phyloP scores from a whole-genome alignment of 805 yeast species.

The Metschnikowia santaceciliae region DNA sequence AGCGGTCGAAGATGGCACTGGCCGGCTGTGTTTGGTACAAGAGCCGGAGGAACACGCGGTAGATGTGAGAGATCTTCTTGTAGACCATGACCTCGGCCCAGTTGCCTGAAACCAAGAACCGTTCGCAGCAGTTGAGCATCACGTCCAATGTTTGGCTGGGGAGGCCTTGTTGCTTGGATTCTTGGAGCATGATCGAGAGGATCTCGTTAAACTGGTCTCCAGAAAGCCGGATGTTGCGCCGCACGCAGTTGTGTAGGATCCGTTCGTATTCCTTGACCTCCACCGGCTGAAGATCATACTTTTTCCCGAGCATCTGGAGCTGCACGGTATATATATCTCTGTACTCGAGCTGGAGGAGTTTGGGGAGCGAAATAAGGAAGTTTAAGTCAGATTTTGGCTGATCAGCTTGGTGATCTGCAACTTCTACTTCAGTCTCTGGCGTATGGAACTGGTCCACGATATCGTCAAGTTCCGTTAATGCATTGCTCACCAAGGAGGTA shows the following conservation, averaged over 20 bases:
- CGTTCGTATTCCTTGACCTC: slow-evolving; percentile 5
- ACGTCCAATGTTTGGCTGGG: slow-evolving; percentile 5
- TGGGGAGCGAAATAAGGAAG: slow-evolving; percentile 14
- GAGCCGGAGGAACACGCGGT: slow-evolving; percentile 24
- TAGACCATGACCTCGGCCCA: slow-evolving; percentile 24
- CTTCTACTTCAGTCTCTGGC: neutral
- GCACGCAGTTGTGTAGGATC: slow-evolving; percentile 2
- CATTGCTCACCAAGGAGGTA: slow-evolving; percentile 22
- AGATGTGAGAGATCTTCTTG: slow-evolving; percentile 24
- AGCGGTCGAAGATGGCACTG: slow-evolving; percentile 14
- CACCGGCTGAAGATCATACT: neutral
- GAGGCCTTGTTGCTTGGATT: slow-evolving; percentile 2
- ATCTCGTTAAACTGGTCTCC: slow-evolving; percentile 20
- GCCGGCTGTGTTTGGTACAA: slow-evolving; percentile 14
- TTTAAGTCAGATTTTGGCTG: neutral
- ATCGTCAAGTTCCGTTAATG: slow-evolving; percentile 22
- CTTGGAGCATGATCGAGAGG: slow-evolving; percentile 6
- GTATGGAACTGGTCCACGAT: slow-evolving; percentile 11
- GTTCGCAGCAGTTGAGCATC: slow-evolving; percentile 25
- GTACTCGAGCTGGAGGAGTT: slow-evolving; percentile 18
- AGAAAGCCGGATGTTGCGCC: slow-evolving; percentile 17
- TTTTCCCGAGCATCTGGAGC: slow-evolving; percentile 8
- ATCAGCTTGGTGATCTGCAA: neutral
- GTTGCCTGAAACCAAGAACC: slow-evolving; percentile 29
- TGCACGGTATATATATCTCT: slow-evolving; percentile 18